Percentiles rank a stretch among this genome's conserved stretches.
These are phyloP conservation scores for Bipolaris cookei DNA, from an alignment of 2,329 filamentous ascomycete genomes.

Conservation along the genomic window DNA sequence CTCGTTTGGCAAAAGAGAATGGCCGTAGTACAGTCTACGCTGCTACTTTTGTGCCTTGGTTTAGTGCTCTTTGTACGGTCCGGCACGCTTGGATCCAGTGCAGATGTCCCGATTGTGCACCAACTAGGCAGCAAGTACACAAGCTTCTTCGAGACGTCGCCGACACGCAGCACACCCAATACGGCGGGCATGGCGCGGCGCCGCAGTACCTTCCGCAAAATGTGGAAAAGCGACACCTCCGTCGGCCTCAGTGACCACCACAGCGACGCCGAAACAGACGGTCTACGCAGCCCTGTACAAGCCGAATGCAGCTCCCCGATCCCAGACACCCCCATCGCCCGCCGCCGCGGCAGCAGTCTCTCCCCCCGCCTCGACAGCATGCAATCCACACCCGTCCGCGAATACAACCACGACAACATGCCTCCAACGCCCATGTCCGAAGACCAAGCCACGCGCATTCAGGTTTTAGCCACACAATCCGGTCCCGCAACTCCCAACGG, in stretches of 20 bases:
- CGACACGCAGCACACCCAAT: constrained; percentile 43
- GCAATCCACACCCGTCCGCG: constrained; percentile 4
- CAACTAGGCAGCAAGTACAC: constrained; percentile 50
- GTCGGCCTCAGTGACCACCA: constrained; percentile 25
- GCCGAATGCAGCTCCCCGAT: constrained; percentile 46
- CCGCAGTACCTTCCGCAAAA: constrained; percentile 41
- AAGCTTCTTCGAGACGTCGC: constrained; percentile 47
- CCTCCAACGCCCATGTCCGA: constrained; percentile 17
- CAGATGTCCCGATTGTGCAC: constrained; percentile 55
- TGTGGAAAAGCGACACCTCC: constrained; percentile 42
- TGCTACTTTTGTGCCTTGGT: constrained; percentile 84
- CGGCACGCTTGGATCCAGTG: constrained; percentile 43
- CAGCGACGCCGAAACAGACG: constrained; percentile 45
- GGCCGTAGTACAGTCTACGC: constrained; percentile 86
- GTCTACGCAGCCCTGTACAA: constrained; percentile 39
- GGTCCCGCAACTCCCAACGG: constrained; percentile 54
- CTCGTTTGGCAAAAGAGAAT: constrained; percentile 84
- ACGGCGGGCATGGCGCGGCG: constrained; percentile 31
- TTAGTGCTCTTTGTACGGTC: constrained; percentile 76
- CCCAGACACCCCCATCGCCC: constrained; percentile 27
- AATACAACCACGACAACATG: neutral
- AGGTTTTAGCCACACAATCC: constrained; percentile 51
- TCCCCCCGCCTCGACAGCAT: constrained; percentile 19
- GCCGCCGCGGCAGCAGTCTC: neutral
- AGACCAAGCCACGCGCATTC: constrained; percentile 38